Evolutionary conservation across 176 grass and related monocot species (phyloP), one percentile per base, ranked within the genome.

Genomic region (Paspalum vaginatum): DNA sequence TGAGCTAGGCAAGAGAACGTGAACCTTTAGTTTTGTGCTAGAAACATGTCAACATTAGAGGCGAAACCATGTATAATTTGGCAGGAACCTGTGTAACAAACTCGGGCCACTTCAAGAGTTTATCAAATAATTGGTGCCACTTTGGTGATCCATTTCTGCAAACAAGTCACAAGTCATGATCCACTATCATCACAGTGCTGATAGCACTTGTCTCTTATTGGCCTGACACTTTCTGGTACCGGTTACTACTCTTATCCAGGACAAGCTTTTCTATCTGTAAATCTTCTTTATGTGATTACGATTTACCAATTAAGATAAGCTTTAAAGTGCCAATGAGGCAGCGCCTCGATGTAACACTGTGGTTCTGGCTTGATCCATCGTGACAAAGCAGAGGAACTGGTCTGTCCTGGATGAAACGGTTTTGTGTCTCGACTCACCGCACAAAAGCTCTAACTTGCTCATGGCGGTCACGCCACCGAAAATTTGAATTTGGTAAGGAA

Each of bases 141-240:
- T 54, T 84, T 22, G 6, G 52, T 58, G 48, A 21, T 25, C 13
- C 12, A 73, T 43, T 65, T 40, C 11, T 41, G 48, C 39, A 78
- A 71, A 64, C 39, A 54, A 63, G 55, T 41, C 41, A 61, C 80
- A 83, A 63, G 22, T 58, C 80, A 78, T 58, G 80, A 61, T 79
- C 60, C 86, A 88, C 80, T 68, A 74, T 41, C 58, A 21, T 75
- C n/a, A n/a, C n/a, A 61, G 53, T 88, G 86, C 81, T 15, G 43
- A 54, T 10, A 75, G 68, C 81, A 88, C 75, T 79, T 74, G 41
- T 18, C 25, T 10, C 4, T 18, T n/a, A n/a, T n/a, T 73, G 51
- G 9, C 15, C 80, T 51, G 20, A 72, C 47, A 24, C 11, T 78
- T 78, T 61, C 37, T 47, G 41, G 61, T 49, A 20, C 51, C 8